phyloP scores from a whole-genome alignment of 1,139 yeast genomes.

The Lodderomyces parapsilosis region DNA sequence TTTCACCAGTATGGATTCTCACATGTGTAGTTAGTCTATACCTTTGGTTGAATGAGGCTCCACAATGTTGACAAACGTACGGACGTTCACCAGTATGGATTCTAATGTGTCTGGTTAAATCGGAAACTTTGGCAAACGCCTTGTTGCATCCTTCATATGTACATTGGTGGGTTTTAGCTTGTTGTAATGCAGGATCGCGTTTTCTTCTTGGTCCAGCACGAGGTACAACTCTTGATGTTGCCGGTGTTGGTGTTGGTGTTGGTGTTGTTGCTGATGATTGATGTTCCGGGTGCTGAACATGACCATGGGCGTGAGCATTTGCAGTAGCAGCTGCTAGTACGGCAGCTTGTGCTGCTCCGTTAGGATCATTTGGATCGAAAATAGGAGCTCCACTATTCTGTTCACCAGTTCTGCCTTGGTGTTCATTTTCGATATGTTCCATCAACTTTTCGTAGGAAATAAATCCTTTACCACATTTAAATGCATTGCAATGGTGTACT shows the following conservation, averaged over 20 bases:
- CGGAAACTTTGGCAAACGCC: conserved; percentile 23
- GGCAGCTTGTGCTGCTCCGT: background rate
- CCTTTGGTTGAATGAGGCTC: conserved; percentile 24
- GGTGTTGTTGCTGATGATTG: background rate
- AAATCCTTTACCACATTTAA: conserved; percentile 16
- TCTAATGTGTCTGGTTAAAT: conserved; percentile 24
- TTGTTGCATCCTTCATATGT: conserved; percentile 17
- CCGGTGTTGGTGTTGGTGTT: background rate
- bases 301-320: conserved; percentile 3
- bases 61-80: conserved; percentile 21
- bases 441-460: conserved; percentile 14
- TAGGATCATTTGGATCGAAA: background rate
- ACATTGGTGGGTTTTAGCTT: conserved; percentile 21
- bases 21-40: conserved; percentile 27
- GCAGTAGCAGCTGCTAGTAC: conserved; percentile 1
- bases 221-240: no score
- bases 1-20: conserved; percentile 28
- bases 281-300: background rate
- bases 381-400: background rate
- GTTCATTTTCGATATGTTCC: conserved; percentile 13
- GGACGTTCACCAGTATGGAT: conserved; percentile 30
- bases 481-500: conserved; percentile 17
- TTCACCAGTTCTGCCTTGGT: conserved; percentile 3
- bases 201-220: conserved; percentile 1
- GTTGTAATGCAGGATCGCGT: conserved; percentile 3